Evolutionary conservation across 2,329 filamentous ascomycete species (phyloP), one percentile per base, ranked within the genome.

Genomic region (Alternaria gansuensis): DNA sequence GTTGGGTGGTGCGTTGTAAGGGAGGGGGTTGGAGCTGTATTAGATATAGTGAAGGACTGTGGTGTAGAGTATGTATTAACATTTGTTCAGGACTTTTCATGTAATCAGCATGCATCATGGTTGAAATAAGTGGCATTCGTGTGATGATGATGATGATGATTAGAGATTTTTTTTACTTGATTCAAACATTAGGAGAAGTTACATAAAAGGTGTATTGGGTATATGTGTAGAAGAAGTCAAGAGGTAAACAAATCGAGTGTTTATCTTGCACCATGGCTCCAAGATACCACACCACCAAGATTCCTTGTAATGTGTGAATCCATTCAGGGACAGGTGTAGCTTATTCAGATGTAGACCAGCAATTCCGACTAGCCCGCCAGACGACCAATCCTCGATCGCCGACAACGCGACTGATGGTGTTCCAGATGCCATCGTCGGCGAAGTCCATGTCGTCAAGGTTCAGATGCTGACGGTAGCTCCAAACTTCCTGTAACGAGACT

Each of bases 401-500:
- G 0, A 92, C 78, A 4, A 93, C 89, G 65, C 90, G 81, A 34
- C 82, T 79, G 44, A 94, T 75, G 7, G 91, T 93, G 60, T 84
- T 82, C 88, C 87, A 89, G 50, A 93, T 81, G 5, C 91, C 91
- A 67, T 93, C 90, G 60, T 90, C 88, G 2, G 81, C 89, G 80
- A 91, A 92, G 72, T 93, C 90, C 72, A 94, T 80, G 77, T 94
- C 91, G 75, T 94, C 91, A 40, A 94, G 79, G 69, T 92, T 93
- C 33, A 94, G 77, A 75, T 94, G 91, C 54, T 83, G 82, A 45
- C 77, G 79, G 68, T 91, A 83, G 59, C 84, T 83, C 89, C 90
- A 93, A 3, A 91, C 85, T 73, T 91, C 85, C 58, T 88, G 82
- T 67, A 93, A 89, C 31, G 83, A 79, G 51, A 92, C 69, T 1